phyloP scores from a whole-genome alignment of 1,284 basidiomycete genomes.

The Hemileia vastatrix region DNA sequence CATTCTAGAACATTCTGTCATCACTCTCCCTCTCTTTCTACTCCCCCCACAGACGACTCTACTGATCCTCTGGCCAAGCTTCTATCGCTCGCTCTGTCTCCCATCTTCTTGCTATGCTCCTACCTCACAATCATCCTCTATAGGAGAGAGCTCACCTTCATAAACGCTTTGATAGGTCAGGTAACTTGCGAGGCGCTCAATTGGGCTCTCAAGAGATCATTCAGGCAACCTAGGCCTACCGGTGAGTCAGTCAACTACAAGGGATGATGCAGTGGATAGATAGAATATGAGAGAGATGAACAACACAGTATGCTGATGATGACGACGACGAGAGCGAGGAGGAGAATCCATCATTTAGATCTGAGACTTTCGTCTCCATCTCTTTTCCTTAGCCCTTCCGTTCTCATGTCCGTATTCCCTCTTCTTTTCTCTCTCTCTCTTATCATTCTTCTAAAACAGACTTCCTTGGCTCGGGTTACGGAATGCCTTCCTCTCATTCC shows the following conservation, averaged over 20 bases:
- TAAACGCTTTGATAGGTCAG: conserved; percentile 74
- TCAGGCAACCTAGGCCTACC: conserved; percentile 61
- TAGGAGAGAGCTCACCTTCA: conserved; percentile 64
- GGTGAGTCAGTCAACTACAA: too few species aligned
- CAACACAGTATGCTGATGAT: too few species aligned
- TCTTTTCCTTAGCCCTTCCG: conserved; percentile 20
- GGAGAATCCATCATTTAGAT: too few species aligned
- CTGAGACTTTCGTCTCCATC: too few species aligned
- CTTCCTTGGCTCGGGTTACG: conserved; percentile 62
- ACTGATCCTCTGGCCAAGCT: too few species aligned
- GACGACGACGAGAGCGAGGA: too few species aligned
- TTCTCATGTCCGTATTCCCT: conserved; percentile 9
- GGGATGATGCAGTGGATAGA: too few species aligned
- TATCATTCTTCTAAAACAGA: conserved; percentile 46
- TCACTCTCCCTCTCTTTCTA: background rate
- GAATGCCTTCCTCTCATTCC: conserved; percentile 77
- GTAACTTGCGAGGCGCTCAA: conserved; percentile 63
- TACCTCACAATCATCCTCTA: conserved; percentile 66
- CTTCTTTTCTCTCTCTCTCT: conserved; percentile 1
- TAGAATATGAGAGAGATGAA: too few species aligned
- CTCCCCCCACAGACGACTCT: too few species aligned
- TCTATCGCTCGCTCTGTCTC: too few species aligned
- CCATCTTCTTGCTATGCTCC: too few species aligned
- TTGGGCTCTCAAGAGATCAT: conserved; percentile 57
- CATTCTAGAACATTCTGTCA: background rate